Percentiles rank a stretch among this genome's conserved stretches.
Conservation (phyloP, 805 yeast species). For the Saturnispora sanitii region DNA sequence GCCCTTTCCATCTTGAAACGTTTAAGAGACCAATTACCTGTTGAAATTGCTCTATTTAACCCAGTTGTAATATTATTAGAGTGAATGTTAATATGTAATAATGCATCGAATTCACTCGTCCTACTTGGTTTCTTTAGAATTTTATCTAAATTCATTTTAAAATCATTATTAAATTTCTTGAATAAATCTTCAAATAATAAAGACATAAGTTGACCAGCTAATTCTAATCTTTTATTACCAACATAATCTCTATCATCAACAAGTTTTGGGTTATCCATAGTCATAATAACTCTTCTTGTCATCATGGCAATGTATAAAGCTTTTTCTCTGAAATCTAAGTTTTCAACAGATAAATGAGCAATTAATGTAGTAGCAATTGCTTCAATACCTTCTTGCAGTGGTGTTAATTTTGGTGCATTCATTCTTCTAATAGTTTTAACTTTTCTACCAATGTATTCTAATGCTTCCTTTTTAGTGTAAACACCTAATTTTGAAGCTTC, state of each 20-base stretch:
- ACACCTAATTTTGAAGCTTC: slow-evolving; percentile 82
- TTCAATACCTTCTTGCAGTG: slow-evolving; percentile 90
- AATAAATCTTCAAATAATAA: slow-evolving; percentile 91
- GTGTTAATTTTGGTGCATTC: slow-evolving; percentile 68
- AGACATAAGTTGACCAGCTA: slow-evolving; percentile 96
- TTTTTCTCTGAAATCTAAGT: slow-evolving; percentile 84
- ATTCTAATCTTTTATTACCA: slow-evolving; percentile 92
- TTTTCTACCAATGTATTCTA: slow-evolving; percentile 80
- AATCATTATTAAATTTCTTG: slow-evolving; percentile 90
- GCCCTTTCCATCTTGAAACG: slow-evolving; percentile 99
- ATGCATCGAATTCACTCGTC: slow-evolving; percentile 91
- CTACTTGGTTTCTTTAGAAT: slow-evolving; percentile 88
- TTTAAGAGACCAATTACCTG: slow-evolving; percentile 98
- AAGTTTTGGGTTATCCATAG: slow-evolving; percentile 87
- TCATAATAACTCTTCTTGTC: slow-evolving; percentile 94
- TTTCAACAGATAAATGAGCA: slow-evolving; percentile 82
- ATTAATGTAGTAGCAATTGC: slow-evolving; percentile 93
- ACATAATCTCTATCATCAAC: slow-evolving; percentile 99
- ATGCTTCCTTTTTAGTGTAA: slow-evolving; percentile 87
- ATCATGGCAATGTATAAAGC: slow-evolving; percentile 90
- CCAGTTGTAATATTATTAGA: slow-evolving; percentile 92
- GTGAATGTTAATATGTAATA: slow-evolving; percentile 80
- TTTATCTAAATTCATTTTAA: slow-evolving; percentile 90
- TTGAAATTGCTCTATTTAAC: slow-evolving; percentile 89
- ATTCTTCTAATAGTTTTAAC: slow-evolving; percentile 89